Percentiles rank a stretch among this genome's conserved stretches.
These are phyloP conservation scores for Apiotrichum porosum DNA, from an alignment of 1,284 basidiomycete genomes.

Conservation along the genomic window DNA sequence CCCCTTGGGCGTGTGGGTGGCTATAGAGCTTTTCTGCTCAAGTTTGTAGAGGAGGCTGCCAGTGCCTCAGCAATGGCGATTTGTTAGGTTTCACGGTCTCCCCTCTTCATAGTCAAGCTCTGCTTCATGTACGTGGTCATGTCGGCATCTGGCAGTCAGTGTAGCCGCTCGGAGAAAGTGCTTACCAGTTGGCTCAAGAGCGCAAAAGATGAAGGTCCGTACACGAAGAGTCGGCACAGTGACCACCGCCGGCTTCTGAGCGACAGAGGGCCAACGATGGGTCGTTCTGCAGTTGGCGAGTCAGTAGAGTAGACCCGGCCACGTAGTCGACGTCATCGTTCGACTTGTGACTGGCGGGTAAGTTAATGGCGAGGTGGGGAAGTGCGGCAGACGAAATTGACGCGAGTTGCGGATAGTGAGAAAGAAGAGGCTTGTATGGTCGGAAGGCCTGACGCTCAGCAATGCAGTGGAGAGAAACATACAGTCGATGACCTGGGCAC, in stretches of 20 bases:
- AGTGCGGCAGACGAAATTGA: neutral
- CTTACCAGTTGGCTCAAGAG: conserved; percentile 30
- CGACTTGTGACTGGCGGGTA: neutral
- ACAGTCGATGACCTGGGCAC: no score
- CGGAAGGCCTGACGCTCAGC: conserved; percentile 9
- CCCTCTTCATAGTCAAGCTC: no score
- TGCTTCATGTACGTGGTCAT: conserved; percentile 27
- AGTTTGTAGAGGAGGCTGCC: conserved; percentile 8
- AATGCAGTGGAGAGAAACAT: neutral
- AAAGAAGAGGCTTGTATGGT: conserved; percentile 29
- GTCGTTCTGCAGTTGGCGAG: conserved; percentile 25
- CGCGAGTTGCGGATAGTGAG: conserved; percentile 35
- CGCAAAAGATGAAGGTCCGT: conserved; percentile 30
- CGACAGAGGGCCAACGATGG: conserved; percentile 26
- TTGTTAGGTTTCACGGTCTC: neutral
- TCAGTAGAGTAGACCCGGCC: conserved; percentile 37
- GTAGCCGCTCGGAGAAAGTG: conserved; percentile 7
- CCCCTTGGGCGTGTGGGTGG: neutral
- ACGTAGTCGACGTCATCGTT: conserved; percentile 22
- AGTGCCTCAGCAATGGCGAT: conserved; percentile 4
- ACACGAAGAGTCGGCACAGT: conserved; percentile 35
- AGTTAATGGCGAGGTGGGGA: neutral
- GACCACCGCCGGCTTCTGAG: conserved; percentile 36
- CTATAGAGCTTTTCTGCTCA: neutral
- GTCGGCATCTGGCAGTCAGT: conserved; percentile 30